Evolutionary conservation across 2,329 filamentous ascomycete genomes (phyloP).

Genomic region (Colletotrichum cordylinicola): DNA sequence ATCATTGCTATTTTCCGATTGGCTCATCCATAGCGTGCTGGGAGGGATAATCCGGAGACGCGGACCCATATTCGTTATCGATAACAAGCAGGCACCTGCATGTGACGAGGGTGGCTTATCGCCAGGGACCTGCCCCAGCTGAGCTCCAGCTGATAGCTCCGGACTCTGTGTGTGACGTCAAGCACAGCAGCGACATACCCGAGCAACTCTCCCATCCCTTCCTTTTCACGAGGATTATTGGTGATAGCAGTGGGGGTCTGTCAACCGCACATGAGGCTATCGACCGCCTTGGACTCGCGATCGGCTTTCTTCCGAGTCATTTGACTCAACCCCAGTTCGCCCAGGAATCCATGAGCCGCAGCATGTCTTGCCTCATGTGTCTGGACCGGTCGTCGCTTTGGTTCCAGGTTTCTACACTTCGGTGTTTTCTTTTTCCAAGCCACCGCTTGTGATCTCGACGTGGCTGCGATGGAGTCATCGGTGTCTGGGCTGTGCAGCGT

Average conservation of each 20-base stretch:
- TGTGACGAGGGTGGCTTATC: neutral
- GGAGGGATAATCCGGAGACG: neutral
- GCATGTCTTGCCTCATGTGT: neutral
- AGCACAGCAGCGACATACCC: neutral
- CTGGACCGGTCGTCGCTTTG: neutral
- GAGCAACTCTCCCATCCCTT: neutral
- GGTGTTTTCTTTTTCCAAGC: neutral
- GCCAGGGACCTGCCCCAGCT: neutral
- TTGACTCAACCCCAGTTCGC: neutral
- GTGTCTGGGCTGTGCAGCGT: neutral
- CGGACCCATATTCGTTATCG: neutral
- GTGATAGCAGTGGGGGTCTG: neutral
- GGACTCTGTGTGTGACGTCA: neutral
- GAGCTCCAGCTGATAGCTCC: neutral
- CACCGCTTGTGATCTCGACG: neutral
- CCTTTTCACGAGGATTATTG: neutral
- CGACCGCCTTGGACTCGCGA: slow-evolving; percentile 4
- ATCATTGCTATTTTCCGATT: neutral
- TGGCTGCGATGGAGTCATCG: neutral
- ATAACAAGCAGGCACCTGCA: neutral
- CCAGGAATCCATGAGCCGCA: neutral
- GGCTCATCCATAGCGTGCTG: neutral
- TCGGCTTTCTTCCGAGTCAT: neutral
- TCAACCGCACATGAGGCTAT: neutral
- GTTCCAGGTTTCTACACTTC: neutral